Evolutionary conservation across 768 basidiomycete species (phyloP).

Genomic region (Suillus hirtellus): DNA sequence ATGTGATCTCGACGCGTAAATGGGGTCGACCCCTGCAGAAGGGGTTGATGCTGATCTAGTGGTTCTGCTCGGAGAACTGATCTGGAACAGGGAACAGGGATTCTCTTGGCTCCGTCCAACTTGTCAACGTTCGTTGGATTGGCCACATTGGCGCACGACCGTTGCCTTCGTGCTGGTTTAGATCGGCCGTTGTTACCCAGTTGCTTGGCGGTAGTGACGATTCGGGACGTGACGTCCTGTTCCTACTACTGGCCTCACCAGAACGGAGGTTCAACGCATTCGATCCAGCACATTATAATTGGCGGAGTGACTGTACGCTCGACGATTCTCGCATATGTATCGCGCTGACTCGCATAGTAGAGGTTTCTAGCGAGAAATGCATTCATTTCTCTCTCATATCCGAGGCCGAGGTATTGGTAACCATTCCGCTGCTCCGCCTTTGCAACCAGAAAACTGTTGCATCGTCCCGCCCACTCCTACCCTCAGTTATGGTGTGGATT

Average conservation of each 20-base stretch:
- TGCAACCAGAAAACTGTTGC: slow-evolving; percentile 10
- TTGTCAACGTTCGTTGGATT: neutral
- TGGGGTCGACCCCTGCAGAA: slow-evolving; percentile 23
- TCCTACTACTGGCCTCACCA: neutral
- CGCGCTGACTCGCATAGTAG: neutral
- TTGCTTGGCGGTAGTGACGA: slow-evolving; percentile 5
- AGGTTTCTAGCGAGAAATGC: slow-evolving; percentile 21
- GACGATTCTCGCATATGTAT: neutral
- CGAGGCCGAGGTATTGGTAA: slow-evolving; percentile 26
- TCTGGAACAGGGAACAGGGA: neutral
- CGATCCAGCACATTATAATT: neutral
- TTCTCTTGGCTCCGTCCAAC: neutral
- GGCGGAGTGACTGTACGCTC: neutral
- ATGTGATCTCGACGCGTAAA: slow-evolving; percentile 11
- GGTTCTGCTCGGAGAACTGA: neutral
- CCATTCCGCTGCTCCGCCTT: slow-evolving; percentile 19
- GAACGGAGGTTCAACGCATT: neutral
- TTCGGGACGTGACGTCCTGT: neutral
- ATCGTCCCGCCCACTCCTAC: neutral
- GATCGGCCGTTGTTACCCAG: neutral
- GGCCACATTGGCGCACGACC: neutral
- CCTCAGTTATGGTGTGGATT: slow-evolving; percentile 8
- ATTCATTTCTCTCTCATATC: slow-evolving; percentile 34
- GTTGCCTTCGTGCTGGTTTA: neutral
- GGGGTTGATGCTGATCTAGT: slow-evolving; percentile 18